These are phyloP conservation scores for Boletus huronensis DNA, from an alignment of 768 basidiomycete species.

Conservation along the genomic window DNA sequence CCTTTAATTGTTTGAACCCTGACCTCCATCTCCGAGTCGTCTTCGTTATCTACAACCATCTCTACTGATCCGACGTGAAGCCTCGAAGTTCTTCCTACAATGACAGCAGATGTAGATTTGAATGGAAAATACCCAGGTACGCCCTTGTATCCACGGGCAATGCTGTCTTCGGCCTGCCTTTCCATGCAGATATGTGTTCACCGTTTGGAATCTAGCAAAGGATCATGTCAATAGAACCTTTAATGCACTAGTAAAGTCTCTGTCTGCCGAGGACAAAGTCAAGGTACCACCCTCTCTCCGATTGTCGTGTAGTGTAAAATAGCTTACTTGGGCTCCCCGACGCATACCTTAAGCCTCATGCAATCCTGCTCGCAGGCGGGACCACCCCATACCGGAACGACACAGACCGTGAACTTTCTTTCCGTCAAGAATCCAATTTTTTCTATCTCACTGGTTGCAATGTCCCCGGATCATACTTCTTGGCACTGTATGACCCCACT, in stretches of 20 bases:
- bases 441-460: conserved; percentile 81
- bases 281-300: conserved; percentile 42
- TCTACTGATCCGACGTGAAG: not conserved
- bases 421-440: conserved; percentile 83
- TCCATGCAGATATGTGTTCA: not conserved
- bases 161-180: not conserved
- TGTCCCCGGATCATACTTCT: conserved; percentile 65
- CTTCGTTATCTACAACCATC: not conserved
- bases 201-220: conserved; percentile 35
- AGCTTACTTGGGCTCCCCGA: not conserved
- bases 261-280: conserved; percentile 46
- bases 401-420: conserved; percentile 78
- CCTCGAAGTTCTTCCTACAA: conserved; percentile 1
- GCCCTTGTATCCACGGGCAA: not conserved
- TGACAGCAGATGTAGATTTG: conserved; percentile 5
- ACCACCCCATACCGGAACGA: conserved; percentile 67
- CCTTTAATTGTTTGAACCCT: not conserved
- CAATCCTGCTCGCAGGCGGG: conserved; percentile 65
- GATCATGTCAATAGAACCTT: conserved; percentile 55
- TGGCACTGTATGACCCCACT: conserved; percentile 53
- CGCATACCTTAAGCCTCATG: conserved; percentile 51
- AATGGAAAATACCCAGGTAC: conserved; percentile 23
- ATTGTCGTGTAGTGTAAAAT: not conserved
- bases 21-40: no score
- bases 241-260: conserved; percentile 43